Evolutionary conservation across 495 filamentous ascomycete genomes (phyloP).

Genomic region (Hamigera avellanea): DNA sequence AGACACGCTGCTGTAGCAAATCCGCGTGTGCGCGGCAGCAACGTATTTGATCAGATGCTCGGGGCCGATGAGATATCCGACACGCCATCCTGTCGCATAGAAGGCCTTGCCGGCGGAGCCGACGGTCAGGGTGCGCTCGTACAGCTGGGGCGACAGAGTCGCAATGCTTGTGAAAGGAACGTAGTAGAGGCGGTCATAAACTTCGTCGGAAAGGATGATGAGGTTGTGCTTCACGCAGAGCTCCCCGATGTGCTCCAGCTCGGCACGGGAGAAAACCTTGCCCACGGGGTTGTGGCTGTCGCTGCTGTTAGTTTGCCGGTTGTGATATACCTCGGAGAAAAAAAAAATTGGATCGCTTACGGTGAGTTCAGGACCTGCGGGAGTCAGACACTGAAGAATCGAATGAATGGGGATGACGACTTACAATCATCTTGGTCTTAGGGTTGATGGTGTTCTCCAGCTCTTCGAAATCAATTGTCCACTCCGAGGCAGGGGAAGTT

Average conservation of each 20-base stretch:
- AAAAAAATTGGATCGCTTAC: slow-evolving; percentile 14
- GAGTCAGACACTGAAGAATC: not conserved
- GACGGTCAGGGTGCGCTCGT: slow-evolving; percentile 78
- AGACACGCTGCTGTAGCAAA: slow-evolving; percentile 89
- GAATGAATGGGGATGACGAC: slow-evolving; percentile 34
- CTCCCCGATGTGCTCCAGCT: slow-evolving; percentile 76
- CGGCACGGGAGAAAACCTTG: slow-evolving; percentile 77
- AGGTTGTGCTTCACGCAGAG: slow-evolving; percentile 91
- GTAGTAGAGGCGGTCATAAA: slow-evolving; percentile 94
- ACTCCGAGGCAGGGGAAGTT: slow-evolving; percentile 76
- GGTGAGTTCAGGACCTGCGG: slow-evolving; percentile 33
- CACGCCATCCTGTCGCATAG: slow-evolving; percentile 94
- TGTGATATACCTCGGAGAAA: not conserved
- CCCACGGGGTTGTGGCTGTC: slow-evolving; percentile 85
- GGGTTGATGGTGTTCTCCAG: slow-evolving; percentile 76
- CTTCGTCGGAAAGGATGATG: slow-evolving; percentile 90
- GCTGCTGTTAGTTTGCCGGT: slow-evolving; percentile 9
- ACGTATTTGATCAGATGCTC: slow-evolving; percentile 86
- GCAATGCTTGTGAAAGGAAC: slow-evolving; percentile 87
- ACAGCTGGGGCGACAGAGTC: slow-evolving; percentile 78
- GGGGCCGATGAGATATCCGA: slow-evolving; percentile 88
- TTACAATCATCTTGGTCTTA: slow-evolving; percentile 89
- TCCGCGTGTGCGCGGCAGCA: slow-evolving; percentile 82
- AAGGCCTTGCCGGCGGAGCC: slow-evolving; percentile 97
- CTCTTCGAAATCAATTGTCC: slow-evolving; percentile 73